A percentile compares a stretch with the other conserved stretches of the same genome.
Evolutionary conservation across 2,329 filamentous ascomycete genomes (phyloP).

Genomic region (Akanthomyces uredinophilus): DNA sequence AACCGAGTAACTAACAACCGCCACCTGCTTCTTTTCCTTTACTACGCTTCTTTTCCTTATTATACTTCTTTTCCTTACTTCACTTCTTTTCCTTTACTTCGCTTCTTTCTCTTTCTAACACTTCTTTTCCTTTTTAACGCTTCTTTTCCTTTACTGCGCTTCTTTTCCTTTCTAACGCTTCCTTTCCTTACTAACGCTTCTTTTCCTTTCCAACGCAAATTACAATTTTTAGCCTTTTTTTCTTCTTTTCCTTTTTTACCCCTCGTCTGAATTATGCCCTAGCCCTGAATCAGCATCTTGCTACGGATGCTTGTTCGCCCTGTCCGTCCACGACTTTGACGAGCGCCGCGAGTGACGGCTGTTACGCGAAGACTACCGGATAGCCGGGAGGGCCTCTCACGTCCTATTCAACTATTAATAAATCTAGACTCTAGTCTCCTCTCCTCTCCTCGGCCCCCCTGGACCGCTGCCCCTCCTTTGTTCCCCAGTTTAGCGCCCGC

Average conservation of each 20-base stretch:
- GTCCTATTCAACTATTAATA: too few relatives aligned
- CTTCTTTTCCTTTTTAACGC: too few relatives aligned
- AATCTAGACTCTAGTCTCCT: too few relatives aligned
- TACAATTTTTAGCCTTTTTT: neutral
- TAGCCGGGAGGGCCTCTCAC: neutral
- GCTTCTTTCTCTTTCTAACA: neutral
- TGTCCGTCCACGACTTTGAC: neutral
- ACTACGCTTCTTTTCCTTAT: neutral
- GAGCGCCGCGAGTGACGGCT: neutral
- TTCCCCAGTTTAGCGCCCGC: neutral
- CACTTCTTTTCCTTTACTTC: too few relatives aligned
- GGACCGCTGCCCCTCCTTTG: neutral
- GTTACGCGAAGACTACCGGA: neutral
- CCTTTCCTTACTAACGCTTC: neutral
- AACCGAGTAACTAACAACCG: too few relatives aligned
- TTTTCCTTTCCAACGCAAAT: neutral
- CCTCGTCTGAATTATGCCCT: too few relatives aligned
- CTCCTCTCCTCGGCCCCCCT: neutral
- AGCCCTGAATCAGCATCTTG: too few relatives aligned
- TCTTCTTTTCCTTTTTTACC: neutral
- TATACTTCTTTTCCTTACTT: neutral
- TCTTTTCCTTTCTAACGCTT: too few relatives aligned
- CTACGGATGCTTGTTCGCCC: too few relatives aligned
- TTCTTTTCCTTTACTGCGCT: neutral
- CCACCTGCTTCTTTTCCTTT: neutral